A percentile compares a stretch with the other conserved stretches of the same genome.
Evolutionary conservation across 768 basidiomycete species (phyloP).

Genomic region (Suillus americanus): DNA sequence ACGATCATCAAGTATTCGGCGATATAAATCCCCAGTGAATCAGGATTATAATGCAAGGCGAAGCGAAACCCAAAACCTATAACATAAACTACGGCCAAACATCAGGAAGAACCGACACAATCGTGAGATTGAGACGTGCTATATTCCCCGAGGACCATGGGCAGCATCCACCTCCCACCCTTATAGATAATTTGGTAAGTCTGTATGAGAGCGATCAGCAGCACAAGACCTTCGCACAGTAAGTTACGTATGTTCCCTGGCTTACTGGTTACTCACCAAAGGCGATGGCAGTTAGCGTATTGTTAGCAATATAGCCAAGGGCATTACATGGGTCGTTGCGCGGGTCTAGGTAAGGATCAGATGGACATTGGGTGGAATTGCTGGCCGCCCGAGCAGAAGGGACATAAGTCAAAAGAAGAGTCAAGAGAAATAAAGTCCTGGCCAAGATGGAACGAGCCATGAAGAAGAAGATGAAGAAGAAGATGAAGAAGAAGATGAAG

Average conservation of each 20-base stretch:
- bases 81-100: constrained; percentile 44
- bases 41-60: constrained; percentile 51
- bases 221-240: constrained; percentile 32
- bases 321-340: constrained; percentile 53
- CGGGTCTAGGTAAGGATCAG: constrained; percentile 48
- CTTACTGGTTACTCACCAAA: constrained; percentile 35
- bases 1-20: constrained; percentile 59
- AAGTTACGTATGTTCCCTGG: not conserved
- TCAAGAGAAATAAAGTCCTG: not conserved
- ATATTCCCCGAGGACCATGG: constrained; percentile 61
- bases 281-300: constrained; percentile 50
- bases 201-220: constrained; percentile 44
- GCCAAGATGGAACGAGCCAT: not conserved
- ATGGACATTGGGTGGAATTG: constrained; percentile 16
- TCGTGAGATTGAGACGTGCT: constrained; percentile 33
- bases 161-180: constrained; percentile 58
- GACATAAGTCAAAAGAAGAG: constrained; percentile 2
- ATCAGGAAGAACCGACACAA: not conserved
- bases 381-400: constrained; percentile 3
- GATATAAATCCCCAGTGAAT: constrained; percentile 54
- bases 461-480: not conserved
- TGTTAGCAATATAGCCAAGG: constrained; percentile 54
- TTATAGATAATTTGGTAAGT: constrained; percentile 41
- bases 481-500: not conserved
- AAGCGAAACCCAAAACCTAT: constrained; percentile 58